Percentiles rank a stretch among this genome's conserved stretches.
Evolutionary conservation across 2,329 filamentous ascomycete species (phyloP).

Genomic region (Alternaria incomplexa): DNA sequence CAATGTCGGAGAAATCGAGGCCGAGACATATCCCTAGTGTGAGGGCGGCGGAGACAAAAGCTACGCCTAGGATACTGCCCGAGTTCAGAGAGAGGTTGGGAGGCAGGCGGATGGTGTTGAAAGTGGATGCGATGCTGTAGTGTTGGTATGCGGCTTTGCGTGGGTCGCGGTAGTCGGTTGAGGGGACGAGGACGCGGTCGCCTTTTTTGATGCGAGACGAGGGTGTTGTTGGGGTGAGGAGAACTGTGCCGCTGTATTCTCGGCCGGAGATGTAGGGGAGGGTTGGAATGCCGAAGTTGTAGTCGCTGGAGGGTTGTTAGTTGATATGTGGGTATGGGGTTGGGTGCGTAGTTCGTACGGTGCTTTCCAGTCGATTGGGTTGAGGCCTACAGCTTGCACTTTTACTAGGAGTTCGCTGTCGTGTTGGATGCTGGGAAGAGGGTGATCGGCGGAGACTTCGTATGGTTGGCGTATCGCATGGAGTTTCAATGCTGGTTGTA

Average conservation of each 20-base stretch:
- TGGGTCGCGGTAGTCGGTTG: slow-evolving; percentile 75
- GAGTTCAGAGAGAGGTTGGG: slow-evolving; percentile 58
- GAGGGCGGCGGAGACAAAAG: slow-evolving; percentile 72
- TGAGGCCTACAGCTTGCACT: slow-evolving; percentile 70
- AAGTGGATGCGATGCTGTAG: slow-evolving; percentile 69
- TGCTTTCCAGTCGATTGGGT: slow-evolving; percentile 79
- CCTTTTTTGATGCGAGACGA: slow-evolving; percentile 56
- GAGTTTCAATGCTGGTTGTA: slow-evolving; percentile 59
- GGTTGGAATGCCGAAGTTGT: slow-evolving; percentile 70
- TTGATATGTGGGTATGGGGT: neutral
- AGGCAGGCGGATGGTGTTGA: slow-evolving; percentile 70
- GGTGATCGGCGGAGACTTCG: slow-evolving; percentile 52
- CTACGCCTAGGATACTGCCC: slow-evolving; percentile 70
- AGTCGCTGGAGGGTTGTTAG: slow-evolving; percentile 59
- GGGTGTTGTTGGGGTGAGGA: slow-evolving; percentile 45
- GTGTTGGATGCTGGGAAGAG: slow-evolving; percentile 54
- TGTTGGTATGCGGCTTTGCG: slow-evolving; percentile 76
- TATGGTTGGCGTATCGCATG: slow-evolving; percentile 60
- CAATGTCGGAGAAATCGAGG: slow-evolving; percentile 63
- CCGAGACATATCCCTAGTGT: slow-evolving; percentile 74
- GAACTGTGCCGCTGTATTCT: slow-evolving; percentile 71
- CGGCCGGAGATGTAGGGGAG: slow-evolving; percentile 73
- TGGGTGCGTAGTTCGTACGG: slow-evolving; percentile 64
- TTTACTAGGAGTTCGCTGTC: slow-evolving; percentile 67
- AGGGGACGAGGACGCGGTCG: slow-evolving; percentile 63